Evolutionary conservation across 2,329 filamentous ascomycete genomes (phyloP).

Genomic region (Ustulina deusta): DNA sequence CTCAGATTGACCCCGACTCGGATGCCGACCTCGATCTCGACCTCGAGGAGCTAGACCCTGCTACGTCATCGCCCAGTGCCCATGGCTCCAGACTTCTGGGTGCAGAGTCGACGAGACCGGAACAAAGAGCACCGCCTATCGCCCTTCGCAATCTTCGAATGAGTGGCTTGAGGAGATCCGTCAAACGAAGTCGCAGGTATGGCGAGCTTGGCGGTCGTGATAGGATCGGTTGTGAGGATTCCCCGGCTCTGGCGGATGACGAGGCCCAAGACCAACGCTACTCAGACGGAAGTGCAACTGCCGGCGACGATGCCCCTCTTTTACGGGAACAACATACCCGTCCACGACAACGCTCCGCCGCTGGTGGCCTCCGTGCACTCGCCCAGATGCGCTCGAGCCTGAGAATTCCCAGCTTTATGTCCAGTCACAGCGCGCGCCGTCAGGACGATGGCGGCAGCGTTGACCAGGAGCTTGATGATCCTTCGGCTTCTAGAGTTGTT

Average conservation of each 20-base stretch:
- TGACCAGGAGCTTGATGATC: constrained; percentile 68
- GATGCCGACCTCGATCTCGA: constrained; percentile 83
- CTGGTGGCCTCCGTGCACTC: constrained; percentile 57
- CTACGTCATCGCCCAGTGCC: constrained; percentile 54
- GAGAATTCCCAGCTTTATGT: constrained; percentile 76
- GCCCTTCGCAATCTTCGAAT: constrained; percentile 78
- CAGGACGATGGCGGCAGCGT: constrained; percentile 61
- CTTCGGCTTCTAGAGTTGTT: constrained; percentile 78
- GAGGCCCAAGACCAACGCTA: constrained; percentile 66
- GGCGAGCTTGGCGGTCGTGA: constrained; percentile 69
- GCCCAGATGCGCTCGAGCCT: constrained; percentile 65
- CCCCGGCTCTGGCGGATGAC: constrained; percentile 74
- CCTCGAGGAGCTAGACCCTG: constrained; percentile 81
- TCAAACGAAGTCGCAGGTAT: constrained; percentile 67
- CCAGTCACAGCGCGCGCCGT: constrained; percentile 51
- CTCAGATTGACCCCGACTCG: constrained; percentile 78
- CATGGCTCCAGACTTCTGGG: constrained; percentile 56
- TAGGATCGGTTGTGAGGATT: constrained; percentile 72
- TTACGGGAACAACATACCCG: constrained; percentile 61
- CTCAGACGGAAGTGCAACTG: constrained; percentile 69
- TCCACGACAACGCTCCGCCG: constrained; percentile 54
- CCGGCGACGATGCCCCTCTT: constrained; percentile 80
- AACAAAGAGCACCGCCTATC: constrained; percentile 69
- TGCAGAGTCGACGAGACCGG: constrained; percentile 62
- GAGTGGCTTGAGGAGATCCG: constrained; percentile 69